Base-by-base conservation (phyloP, 2,329 filamentous ascomycete species). In the Scedosporium minutisporum region DNA sequence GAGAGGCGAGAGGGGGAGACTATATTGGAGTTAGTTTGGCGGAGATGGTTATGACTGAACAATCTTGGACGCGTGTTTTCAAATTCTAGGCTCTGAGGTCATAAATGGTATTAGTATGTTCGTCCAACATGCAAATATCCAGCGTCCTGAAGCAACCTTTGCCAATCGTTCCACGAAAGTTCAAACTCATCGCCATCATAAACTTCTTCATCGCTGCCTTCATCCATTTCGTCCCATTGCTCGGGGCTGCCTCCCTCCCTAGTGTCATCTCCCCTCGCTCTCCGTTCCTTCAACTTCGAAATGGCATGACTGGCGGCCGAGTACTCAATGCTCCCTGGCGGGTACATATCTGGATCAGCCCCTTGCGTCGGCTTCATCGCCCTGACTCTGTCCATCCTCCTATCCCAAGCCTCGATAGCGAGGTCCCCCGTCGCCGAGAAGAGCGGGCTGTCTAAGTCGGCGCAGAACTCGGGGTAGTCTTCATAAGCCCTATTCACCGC, bases 401-500 rank as follows among this genome's bases (percentile, higher is more conserved):
- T 33, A 10, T 44, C 53, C 61, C 61, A 62, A n/a, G 61, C 61
- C 6, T 33, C 16, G 4, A 62, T 18, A n/a, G 61, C 61, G 3
- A 62, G 29, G 38, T 58, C 38, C 14, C 48, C 61, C 29, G 42
- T 38, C 6, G 53, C 53, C 5, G 21, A 29, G 41, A 46, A 51
- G 7, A 58, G 18, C 51, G 53, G 51, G n/a, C 48, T 58, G 16
- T 48, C 25, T 3, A 16, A 12, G 2, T 38, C 18, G 4, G 38
- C 21, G 6, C 27, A 53, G 33, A 62, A 57, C 38, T 62, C 48
- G 23, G 60, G 60, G 48, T 57, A 51, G n/a, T 62, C 53, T 21
- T 62, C 60, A 16, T 62, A 62, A 10, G 33, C 60, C 14, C 33
- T 16, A 29, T 57, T 62, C 18, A 62, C 60, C 12, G 18, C 48